Base-by-base conservation (phyloP, 2,329 filamentous ascomycete genomes). In the Epichloe aotearoae region DNA sequence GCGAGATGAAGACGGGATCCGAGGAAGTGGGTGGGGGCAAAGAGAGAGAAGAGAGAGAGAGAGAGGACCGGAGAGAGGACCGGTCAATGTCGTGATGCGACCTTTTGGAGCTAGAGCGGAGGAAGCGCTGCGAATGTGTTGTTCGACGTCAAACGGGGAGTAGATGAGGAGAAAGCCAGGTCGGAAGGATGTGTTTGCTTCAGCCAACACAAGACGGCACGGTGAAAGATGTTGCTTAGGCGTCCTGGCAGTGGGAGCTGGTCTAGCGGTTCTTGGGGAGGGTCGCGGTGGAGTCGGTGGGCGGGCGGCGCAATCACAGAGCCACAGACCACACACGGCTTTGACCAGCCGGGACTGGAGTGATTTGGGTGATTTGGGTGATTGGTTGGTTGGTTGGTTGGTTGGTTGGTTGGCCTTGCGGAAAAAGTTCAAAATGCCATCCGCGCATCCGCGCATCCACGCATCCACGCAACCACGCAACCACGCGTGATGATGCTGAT, bases 151-250 rank as follows among this genome's bases (percentile, higher is more conserved):
- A 49, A 54, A 46, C 23, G 38, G 26, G 20, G 11, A 46, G 46
- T 33, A 44, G 40, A 17, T 47, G 50, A 42, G 41, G 39, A 44
- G 17, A 47, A 36, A 51, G 42, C 26, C 38, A 41, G 53, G 46
- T 47, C 20, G 30, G 15, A 47, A 39, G 38, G 49, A 53, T 51
- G 51, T 51, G 51, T 51, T 47, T 53, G 51, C 47, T 50, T 47
- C 52, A 52, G 50, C 47, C 52, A 30, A 50, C 47, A 50, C 41
- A 42, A 33, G 34, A 50, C 30, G 30, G 17, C 26, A 30, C 26
- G 3, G 34, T 34, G n/a, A 48, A 34, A 51, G 44, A 36, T 47
- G 46, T 48, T 52, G 40, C 46, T 49, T 23, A 46, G 46, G 50
- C 47, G 47, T 44, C 36, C 40, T 38, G 47, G 8, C 17, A 20